phyloP scores from a whole-genome alignment of 371 early-diverging fungal genomes.

The Mucor sp. region DNA sequence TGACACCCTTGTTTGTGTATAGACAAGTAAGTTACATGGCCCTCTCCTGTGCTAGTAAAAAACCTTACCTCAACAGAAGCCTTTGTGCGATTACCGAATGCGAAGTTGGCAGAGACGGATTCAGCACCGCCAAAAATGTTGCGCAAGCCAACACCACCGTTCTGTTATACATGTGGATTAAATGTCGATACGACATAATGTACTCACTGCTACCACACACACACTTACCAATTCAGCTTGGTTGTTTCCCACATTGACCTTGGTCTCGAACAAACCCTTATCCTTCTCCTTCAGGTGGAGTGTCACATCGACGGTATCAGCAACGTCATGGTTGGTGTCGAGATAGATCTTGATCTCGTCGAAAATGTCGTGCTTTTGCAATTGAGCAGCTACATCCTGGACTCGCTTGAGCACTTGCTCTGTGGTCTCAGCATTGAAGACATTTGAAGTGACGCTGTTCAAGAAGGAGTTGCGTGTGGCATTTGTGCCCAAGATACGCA shows the following conservation, averaged over 20 bases:
- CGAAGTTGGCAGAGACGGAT: constrained; percentile 59
- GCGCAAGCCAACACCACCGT: constrained; percentile 60
- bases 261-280: constrained; percentile 33
- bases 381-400: constrained; percentile 59
- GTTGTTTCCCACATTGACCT: constrained; percentile 35
- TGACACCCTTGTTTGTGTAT: constrained; percentile 9
- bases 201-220: too few species aligned
- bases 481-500: constrained; percentile 39
- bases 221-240: constrained; percentile 46
- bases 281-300: constrained; percentile 52
- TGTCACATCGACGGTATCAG: constrained; percentile 65
- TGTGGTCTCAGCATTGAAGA: constrained; percentile 59
- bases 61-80: constrained; percentile 65
- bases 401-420: constrained; percentile 61
- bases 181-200: too few species aligned
- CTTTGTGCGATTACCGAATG: constrained; percentile 71
- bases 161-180: constrained; percentile 25
- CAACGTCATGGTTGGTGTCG: constrained; percentile 52
- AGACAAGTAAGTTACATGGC: not conserved
- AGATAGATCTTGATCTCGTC: constrained; percentile 69
- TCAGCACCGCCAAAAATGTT: constrained; percentile 90
- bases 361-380: constrained; percentile 79
- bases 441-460: constrained; percentile 30
- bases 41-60: not conserved
- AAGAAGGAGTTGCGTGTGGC: constrained; percentile 47